Base-by-base conservation (phyloP, 2,329 filamentous ascomycete genomes). In the Colletotrichum sp. region DNA sequence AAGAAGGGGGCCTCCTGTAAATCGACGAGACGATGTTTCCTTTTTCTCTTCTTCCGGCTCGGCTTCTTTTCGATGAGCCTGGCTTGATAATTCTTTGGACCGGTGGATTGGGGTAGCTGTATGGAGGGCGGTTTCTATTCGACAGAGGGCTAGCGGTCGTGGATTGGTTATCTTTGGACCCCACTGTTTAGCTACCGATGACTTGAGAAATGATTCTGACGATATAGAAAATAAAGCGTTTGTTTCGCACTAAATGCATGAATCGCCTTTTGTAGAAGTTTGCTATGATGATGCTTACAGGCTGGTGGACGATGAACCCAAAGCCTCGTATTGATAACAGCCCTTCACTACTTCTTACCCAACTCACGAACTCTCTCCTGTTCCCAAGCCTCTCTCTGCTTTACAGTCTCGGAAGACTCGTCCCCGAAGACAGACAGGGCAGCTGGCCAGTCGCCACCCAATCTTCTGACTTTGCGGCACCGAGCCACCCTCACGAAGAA, bases 221-320 rank as follows among this genome's bases (percentile, higher is more conserved):
- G 74, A 75, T 65, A 69, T 75, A 75, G 74, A 75, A 36, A 75
- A 75, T 75, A 60, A 69, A 75, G 74, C 74, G 70, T 74, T 43
- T 74, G 15, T 65, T 74, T 75, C 70, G 52, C 74, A 28, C 28
- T 59, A 65, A 63, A 52, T 9, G 13, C 6, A 16, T 48, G 57
- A 15, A 5, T 9, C n/a, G 21, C 16, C 18, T 13, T 60, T 18
- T 32, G 39, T 18, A 34, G 15, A 21, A 21, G 13, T 6, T 64
- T 16, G 7, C 34, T 26, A 2, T 28, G 60, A 64, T 4, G 16
- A 7, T 13, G 61, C 26, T 26, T 67, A 8, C 7, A 60, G 13
- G n/a, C 26, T 16, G n/a, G 8, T 28, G 30, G 63, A 48, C 7
- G n/a, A 13, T 36, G 26, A 28, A 63, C 7, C 5, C 18, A 0